Percentiles rank a stretch among this genome's conserved stretches.
Evolutionary conservation across 177 flowering plant species (phyloP).

Genomic region (Vitis hybrid): DNA sequence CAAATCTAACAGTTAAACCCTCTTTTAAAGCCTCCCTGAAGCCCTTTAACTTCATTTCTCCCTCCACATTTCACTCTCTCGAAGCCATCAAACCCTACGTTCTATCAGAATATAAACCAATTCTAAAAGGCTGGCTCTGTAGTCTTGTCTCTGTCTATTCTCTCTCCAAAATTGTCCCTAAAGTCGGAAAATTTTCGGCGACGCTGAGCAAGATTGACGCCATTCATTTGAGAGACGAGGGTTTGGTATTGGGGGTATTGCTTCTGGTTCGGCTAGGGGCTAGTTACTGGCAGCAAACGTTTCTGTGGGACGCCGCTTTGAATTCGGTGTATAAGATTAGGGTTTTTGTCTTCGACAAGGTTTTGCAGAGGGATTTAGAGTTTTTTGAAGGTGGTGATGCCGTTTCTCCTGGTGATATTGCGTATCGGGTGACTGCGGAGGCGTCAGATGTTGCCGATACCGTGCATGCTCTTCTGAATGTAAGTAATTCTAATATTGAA

Average conservation of each 20-base stretch:
- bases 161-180: slow-evolving; percentile 64
- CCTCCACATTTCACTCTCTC: slow-evolving; percentile 17
- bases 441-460: slow-evolving; percentile 82
- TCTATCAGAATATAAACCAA: slow-evolving; percentile 49
- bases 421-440: slow-evolving; percentile 86
- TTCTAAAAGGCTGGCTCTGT: slow-evolving; percentile 82
- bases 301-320: slow-evolving; percentile 89
- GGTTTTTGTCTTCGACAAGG: slow-evolving; percentile 57
- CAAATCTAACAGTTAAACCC: neutral
- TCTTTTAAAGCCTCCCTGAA: neutral
- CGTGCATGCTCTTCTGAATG: slow-evolving; percentile 69
- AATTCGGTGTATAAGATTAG: slow-evolving; percentile 48
- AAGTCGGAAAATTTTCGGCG: slow-evolving; percentile 46
- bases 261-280: slow-evolving; percentile 46
- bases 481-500: slow-evolving; percentile 25
- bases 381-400: slow-evolving; percentile 70
- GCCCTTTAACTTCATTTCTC: slow-evolving; percentile 10
- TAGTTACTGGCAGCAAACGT: slow-evolving; percentile 74
- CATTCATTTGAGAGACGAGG: slow-evolving; percentile 34
- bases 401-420: slow-evolving; percentile 69
- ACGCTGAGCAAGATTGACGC: slow-evolving; percentile 15
- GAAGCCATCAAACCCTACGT: slow-evolving; percentile 52
- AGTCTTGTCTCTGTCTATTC: slow-evolving; percentile 69
- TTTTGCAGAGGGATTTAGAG: slow-evolving; percentile 73
- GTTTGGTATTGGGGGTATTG: slow-evolving; percentile 42